Conservation (phyloP, 176 grass and related monocot genomes). For the Typha latifolia region DNA sequence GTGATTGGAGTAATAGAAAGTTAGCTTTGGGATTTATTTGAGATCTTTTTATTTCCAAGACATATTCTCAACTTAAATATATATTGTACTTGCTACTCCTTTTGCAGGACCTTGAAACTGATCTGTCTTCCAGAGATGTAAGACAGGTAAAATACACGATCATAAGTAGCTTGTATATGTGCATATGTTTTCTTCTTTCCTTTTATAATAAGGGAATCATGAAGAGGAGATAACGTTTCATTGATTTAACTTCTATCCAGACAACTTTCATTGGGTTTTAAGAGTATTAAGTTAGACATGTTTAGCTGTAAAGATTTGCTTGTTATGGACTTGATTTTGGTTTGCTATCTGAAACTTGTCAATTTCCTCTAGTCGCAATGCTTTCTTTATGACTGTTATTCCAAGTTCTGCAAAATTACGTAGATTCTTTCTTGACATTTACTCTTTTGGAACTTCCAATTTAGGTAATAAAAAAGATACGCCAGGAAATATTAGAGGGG, state of each 20-base stretch:
- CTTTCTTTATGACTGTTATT: neutral
- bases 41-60: neutral
- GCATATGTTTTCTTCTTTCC: neutral
- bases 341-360: neutral
- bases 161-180: neutral
- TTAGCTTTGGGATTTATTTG: neutral
- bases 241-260: constrained; percentile 11
- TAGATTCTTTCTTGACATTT: neutral
- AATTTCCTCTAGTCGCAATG: neutral
- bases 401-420: neutral
- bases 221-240: neutral
- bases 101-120: constrained; percentile 39
- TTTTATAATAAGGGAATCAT: too few relatives aligned
- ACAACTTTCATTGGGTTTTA: too few relatives aligned
- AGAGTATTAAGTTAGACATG: too few relatives aligned
- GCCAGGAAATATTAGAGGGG: constrained; percentile 45
- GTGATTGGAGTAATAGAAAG: neutral
- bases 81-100: constrained; percentile 2
- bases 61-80: constrained; percentile 3
- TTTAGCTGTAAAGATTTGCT: neutral
- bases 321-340: neutral
- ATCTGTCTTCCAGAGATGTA: constrained; percentile 47
- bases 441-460: neutral
- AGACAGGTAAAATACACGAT: constrained; percentile 40
- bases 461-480: constrained; percentile 60